phyloP scores from a whole-genome alignment of 164 flowering plant genomes.

The Santalum album region DNA sequence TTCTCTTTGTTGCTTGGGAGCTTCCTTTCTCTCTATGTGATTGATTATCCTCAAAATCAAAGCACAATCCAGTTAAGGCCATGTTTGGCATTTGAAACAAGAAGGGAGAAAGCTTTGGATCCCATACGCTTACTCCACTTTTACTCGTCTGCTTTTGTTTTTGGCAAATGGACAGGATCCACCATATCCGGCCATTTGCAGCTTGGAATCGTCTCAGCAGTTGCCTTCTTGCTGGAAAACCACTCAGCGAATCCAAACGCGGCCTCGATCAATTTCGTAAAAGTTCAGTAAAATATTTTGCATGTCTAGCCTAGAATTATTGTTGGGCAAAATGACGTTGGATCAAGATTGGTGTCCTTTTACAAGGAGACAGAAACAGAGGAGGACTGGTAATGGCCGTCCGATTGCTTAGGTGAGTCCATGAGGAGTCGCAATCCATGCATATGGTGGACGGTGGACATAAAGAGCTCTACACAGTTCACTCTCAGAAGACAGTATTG shows the following conservation, averaged over 20 bases:
- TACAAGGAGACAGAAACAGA: slow-evolving; percentile 10
- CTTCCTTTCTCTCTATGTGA: not conserved
- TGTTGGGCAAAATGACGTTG: no score
- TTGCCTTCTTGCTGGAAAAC: not conserved
- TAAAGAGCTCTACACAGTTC: slow-evolving; percentile 12
- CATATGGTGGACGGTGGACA: slow-evolving; percentile 8
- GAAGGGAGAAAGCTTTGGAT: slow-evolving; percentile 15
- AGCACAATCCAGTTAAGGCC: no score
- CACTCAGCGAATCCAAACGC: slow-evolving; percentile 13
- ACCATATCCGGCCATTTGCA: slow-evolving; percentile 30
- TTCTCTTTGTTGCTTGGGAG: slow-evolving; percentile 11
- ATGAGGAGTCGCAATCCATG: slow-evolving; percentile 12
- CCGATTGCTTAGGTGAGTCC: slow-evolving; percentile 7
- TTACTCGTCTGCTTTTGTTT: not conserved
- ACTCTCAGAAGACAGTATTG: slow-evolving; percentile 4
- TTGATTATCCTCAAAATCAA: slow-evolving; percentile 15
- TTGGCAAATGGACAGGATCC: slow-evolving; percentile 27
- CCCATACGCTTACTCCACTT: slow-evolving; percentile 1
- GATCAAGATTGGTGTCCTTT: no score
- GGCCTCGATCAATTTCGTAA: slow-evolving; percentile 1
- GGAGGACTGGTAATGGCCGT: slow-evolving; percentile 2
- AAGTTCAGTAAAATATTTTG: no score
- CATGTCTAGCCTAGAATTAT: no score
- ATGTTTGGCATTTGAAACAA: slow-evolving; percentile 13
- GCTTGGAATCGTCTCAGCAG: slow-evolving; percentile 14